phyloP scores from a whole-genome alignment of 495 filamentous ascomycete genomes.

The Aspergillus olivimuriae region DNA sequence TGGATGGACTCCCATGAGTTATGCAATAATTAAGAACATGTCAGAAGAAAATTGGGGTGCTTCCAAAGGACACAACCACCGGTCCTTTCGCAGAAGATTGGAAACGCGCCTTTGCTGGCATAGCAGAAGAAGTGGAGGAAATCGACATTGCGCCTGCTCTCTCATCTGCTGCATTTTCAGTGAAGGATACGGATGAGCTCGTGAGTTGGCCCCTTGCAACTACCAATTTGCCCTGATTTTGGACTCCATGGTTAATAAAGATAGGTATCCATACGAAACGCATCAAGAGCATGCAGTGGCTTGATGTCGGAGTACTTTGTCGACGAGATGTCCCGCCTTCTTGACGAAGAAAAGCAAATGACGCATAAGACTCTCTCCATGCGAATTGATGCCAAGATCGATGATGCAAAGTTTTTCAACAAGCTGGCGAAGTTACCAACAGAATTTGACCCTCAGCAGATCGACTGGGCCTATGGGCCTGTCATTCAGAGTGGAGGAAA shows the following conservation, averaged over 20 bases:
- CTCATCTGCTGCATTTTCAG: slow-evolving; percentile 76
- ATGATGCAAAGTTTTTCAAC: slow-evolving; percentile 88
- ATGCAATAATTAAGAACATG: no score
- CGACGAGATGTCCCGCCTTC: slow-evolving; percentile 91
- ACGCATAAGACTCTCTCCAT: slow-evolving; percentile 76
- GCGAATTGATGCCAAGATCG: slow-evolving; percentile 84
- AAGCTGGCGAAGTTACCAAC: slow-evolving; percentile 72
- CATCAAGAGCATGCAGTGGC: slow-evolving; percentile 85
- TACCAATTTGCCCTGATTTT: neutral
- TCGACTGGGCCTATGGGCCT: slow-evolving; percentile 92
- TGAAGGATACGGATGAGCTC: slow-evolving; percentile 93
- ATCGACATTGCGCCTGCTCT: slow-evolving; percentile 79
- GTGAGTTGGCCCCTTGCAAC: slow-evolving; percentile 38
- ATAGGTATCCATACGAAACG: slow-evolving; percentile 81
- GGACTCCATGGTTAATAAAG: no score
- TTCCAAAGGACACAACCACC: slow-evolving; percentile 73
- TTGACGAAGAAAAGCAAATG: slow-evolving; percentile 95
- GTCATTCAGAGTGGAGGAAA: slow-evolving; percentile 90
- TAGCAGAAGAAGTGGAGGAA: slow-evolving; percentile 79
- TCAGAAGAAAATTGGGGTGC: slow-evolving; percentile 83
- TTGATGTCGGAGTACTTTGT: slow-evolving; percentile 91
- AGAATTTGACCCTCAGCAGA: slow-evolving; percentile 83
- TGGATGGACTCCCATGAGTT: no score
- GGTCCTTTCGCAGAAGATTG: slow-evolving; percentile 95
- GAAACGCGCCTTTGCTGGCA: slow-evolving; percentile 71